Evolutionary conservation across 2,329 filamentous ascomycete species (phyloP), one percentile per base, ranked within the genome.

Genomic region (Pseudogymnoascus verrucosus): DNA sequence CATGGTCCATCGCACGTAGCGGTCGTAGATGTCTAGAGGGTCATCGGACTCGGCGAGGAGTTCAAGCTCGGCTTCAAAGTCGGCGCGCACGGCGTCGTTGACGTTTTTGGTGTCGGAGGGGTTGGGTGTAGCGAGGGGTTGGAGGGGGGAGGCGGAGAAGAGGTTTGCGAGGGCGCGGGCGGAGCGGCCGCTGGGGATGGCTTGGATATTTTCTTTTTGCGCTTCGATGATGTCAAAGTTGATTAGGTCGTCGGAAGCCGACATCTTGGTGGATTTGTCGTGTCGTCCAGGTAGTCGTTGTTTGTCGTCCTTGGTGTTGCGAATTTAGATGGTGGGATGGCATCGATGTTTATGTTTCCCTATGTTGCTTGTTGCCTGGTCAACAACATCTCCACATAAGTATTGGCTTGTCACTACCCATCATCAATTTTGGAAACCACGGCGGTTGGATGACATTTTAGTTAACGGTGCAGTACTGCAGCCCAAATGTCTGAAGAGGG

Each of bases 121-220:
- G 39, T 86, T 89, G 5, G 88, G 85, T 6, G 85, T 83, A 19
- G 81, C 75, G 51, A 84, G 77, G 71, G 82, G 83, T 63, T 85
- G 81, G 36, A 84, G 77, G 42, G 82, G 80, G 42, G 84, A 81
- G 63, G 90, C 81, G 66, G 92, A 88, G 82, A 91, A 92, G 34
- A 91, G 84, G 63, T 92, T 85, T 31, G 88, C 92, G 61, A 99
- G 87, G 62, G 95, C 93, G 78, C 88, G 90, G 54, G 93, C 95
- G 42, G 93, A 98, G 68, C 95, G 82, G 36, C 88, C 95, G 67
- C 91, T 89, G 14, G 93, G 93, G 11, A 99, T 83, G 21, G 92
- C 88, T 76, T 97, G 93, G 64, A 99, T 97, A 77, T 99, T 99
- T 78, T 99, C 95, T 78, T 99, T 99, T 71, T 97, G 93, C 57